Conservation (phyloP, 2,329 filamentous ascomycete species). For the Diplodia sapinea region DNA sequence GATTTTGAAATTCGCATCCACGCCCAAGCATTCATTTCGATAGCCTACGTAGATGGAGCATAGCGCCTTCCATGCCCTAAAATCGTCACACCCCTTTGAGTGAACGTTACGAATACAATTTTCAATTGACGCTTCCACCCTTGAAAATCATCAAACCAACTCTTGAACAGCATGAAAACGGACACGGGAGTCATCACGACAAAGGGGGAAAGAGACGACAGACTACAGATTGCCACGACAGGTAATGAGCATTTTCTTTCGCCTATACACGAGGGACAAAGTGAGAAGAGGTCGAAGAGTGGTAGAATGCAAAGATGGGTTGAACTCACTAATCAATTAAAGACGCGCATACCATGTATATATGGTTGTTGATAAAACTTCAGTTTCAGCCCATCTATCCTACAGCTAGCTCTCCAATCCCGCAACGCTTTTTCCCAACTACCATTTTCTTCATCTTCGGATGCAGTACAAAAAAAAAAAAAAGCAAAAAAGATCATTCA, state of each 20-base stretch:
- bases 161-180: no score
- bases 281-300: background rate
- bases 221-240: no score
- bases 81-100: no score
- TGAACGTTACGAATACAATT: background rate
- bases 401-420: background rate
- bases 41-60: no score
- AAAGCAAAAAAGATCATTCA: background rate
- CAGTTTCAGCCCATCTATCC: background rate
- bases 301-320: background rate
- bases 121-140: background rate
- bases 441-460: background rate
- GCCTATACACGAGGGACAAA: background rate
- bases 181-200: no score
- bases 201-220: no score
- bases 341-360: background rate
- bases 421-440: background rate
- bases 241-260: background rate
- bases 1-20: no score
- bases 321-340: background rate
- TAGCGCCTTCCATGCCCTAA: no score
- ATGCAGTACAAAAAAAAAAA: background rate
- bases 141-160: no score
- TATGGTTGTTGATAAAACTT: background rate
- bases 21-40: no score